These are phyloP conservation scores for Fusarium longipes DNA, from an alignment of 2,329 filamentous ascomycete genomes.

Conservation along the genomic window DNA sequence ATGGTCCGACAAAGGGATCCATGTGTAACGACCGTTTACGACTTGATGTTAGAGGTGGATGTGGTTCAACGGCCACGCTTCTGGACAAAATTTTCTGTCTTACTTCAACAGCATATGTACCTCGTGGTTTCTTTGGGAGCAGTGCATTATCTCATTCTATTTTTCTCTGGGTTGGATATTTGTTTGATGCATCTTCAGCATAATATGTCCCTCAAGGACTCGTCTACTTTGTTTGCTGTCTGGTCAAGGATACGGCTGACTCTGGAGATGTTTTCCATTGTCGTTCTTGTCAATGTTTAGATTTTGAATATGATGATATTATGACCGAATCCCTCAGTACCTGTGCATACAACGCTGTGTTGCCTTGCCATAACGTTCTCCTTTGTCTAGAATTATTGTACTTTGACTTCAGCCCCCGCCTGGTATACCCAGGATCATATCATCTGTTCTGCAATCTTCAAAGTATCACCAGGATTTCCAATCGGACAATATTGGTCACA, in stretches of 20 bases:
- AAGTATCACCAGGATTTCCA: background rate
- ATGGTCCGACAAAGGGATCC: constrained; percentile 6
- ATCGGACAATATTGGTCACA: background rate
- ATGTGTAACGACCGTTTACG: constrained; percentile 41
- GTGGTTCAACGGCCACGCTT: constrained; percentile 33
- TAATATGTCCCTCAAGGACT: constrained; percentile 39
- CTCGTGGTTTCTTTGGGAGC: constrained; percentile 8
- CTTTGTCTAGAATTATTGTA: background rate
- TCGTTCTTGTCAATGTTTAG: constrained; percentile 29
- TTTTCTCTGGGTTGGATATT: constrained; percentile 4
- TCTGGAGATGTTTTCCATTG: constrained; percentile 28
- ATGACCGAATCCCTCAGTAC: constrained; percentile 24
- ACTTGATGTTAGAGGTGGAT: constrained; percentile 39
- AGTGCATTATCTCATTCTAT: constrained; percentile 9
- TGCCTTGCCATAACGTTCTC: background rate
- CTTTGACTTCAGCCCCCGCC: background rate
- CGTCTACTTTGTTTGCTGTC: constrained; percentile 17
- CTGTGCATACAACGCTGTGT: background rate
- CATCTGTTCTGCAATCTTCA: background rate
- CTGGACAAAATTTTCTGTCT: constrained; percentile 28
- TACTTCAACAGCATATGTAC: constrained; percentile 8
- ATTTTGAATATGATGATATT: constrained; percentile 37
- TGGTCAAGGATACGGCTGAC: constrained; percentile 21
- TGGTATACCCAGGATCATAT: too few relatives aligned
- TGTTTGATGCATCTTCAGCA: constrained; percentile 23